Conservation (phyloP, 345 rosid genomes). For the Balakata baccata region DNA sequence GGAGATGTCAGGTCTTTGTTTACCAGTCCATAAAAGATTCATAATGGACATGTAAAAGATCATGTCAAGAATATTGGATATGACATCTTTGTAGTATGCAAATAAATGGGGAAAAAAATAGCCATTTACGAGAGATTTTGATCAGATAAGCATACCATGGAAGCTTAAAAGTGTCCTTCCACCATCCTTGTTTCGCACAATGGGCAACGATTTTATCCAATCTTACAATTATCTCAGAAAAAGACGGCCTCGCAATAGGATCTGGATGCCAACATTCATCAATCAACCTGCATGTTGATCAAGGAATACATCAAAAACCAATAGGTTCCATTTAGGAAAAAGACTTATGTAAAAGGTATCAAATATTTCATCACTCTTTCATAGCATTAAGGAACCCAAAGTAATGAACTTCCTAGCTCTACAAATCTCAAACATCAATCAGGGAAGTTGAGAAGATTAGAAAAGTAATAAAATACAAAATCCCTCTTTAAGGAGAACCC, state of each 20-base stretch:
- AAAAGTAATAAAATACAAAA: not conserved
- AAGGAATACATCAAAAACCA: not conserved
- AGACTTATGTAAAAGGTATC: not conserved
- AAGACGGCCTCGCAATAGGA: constrained; percentile 56
- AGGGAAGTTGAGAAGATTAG: not conserved
- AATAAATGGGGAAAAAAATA: not conserved
- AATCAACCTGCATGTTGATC: constrained; percentile 55
- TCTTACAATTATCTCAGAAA: constrained; percentile 77
- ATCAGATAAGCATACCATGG: constrained; percentile 62
- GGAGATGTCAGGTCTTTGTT: not conserved
- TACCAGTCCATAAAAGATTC: not conserved
- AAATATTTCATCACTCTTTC: not conserved
- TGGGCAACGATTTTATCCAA: constrained; percentile 61
- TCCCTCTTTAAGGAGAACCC: not conserved
- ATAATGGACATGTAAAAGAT: not conserved
- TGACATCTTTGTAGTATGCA: not conserved
- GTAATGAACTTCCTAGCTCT: not conserved
- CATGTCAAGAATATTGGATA: not conserved
- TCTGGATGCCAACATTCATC: constrained; percentile 88
- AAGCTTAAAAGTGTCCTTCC: constrained; percentile 95
- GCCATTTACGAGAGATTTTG: constrained; percentile 1
- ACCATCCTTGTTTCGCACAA: constrained; percentile 87
- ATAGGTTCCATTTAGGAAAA: not conserved
- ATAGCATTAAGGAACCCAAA: not conserved
- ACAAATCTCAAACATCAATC: not conserved